phyloP scores from a whole-genome alignment of 768 basidiomycete genomes.

The Lactarius hatsudake region DNA sequence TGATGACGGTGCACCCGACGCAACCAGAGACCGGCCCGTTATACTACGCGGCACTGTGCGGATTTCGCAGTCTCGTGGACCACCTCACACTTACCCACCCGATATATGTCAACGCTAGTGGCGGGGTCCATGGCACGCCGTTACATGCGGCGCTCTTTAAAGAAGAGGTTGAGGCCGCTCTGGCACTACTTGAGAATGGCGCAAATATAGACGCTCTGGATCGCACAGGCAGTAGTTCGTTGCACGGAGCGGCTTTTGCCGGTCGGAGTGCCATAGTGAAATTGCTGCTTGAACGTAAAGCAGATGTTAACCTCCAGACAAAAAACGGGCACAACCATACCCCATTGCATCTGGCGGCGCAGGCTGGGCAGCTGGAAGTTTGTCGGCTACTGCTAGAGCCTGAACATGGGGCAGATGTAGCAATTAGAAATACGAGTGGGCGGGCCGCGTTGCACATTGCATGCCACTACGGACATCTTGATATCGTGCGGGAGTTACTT shows the following conservation, averaged over 20 bases:
- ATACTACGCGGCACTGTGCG: constrained; percentile 13
- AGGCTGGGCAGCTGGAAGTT: not conserved
- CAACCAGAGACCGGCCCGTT: not conserved
- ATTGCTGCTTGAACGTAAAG: not conserved
- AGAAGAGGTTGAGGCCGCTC: too few relatives aligned
- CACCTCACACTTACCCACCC: not conserved
- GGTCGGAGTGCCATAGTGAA: not conserved
- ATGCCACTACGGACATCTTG: not conserved
- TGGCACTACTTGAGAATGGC: too few relatives aligned
- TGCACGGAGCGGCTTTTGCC: too few relatives aligned
- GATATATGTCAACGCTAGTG: not conserved
- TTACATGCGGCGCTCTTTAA: too few relatives aligned
- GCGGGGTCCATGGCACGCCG: not conserved
- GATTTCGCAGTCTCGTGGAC: not conserved
- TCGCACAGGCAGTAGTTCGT: too few relatives aligned
- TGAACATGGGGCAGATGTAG: not conserved
- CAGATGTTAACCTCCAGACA: too few relatives aligned
- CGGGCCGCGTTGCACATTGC: not conserved
- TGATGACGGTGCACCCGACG: not conserved
- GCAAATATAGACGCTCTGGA: too few relatives aligned
- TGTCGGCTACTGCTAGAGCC: not conserved
- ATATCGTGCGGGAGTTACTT: not conserved
- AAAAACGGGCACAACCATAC: too few relatives aligned
- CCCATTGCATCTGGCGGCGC: too few relatives aligned
- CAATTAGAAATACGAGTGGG: not conserved